Evolutionary conservation across 768 basidiomycete genomes (phyloP), one percentile per base, ranked within the genome.

Genomic region (Thelephora ganbajun): DNA sequence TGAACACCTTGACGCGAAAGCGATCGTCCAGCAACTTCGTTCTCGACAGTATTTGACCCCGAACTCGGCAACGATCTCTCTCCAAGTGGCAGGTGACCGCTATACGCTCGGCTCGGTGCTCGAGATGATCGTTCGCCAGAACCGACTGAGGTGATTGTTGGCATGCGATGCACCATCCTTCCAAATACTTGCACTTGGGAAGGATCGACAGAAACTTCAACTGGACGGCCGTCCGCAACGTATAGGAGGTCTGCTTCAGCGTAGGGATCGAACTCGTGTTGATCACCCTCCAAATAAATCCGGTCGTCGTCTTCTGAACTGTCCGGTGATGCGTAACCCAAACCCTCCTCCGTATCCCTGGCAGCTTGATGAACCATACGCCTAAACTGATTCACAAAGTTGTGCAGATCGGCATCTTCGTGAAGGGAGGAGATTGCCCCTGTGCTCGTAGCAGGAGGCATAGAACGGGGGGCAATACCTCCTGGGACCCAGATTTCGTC

Each of bases 141-240:
- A 35, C 82, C 83, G 60, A 86, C 69, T 37, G 76, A 79, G 59
- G 86, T 83, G 51, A 87, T 87, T 23, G 85, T 87, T 16, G 83
- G 79, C 84, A 88, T 85, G 35, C 85, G 80, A 45, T 73, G 69
- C 39, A 87, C 70, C 54, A 69, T 74, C 19, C 72, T 68, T 46
- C 83, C 80, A 48, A 88, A 64, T 44, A 87, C 69, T 5, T 70
- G 70, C 26, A 85, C 66, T 46, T 72, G 69, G 48, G 72, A 69
- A 35, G 74, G 74, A 18, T 69, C 65, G 16, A 66, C 66, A 9
- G 16, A 22, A 18, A 41, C 7, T 18, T 41, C 39, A 14, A 54
- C 70, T 23, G 42, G 51, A 18, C 48, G 55, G 11, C 55, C 55
- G 16, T 53, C 50, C 51, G 74, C 73, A 56, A 74, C 69, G 51